Evolutionary conservation across 2,329 filamentous ascomycete species (phyloP).

Genomic region (Cryphonectria japonica): DNA sequence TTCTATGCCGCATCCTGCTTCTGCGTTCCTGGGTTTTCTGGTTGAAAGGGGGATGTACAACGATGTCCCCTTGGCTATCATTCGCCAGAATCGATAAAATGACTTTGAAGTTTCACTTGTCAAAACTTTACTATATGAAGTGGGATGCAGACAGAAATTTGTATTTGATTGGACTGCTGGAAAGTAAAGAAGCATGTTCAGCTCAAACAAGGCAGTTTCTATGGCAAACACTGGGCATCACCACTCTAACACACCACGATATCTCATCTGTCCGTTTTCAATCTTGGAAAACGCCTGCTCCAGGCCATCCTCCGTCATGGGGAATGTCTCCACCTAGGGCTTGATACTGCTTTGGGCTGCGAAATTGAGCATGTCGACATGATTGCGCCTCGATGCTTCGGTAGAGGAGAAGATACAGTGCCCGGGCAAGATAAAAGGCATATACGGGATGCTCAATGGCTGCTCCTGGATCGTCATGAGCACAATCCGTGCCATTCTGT

Average conservation of each 20-base stretch:
- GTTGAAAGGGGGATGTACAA: too few species aligned
- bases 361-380: constrained; percentile 28
- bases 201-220: neutral
- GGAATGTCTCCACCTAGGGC: constrained; percentile 30
- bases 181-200: too few species aligned
- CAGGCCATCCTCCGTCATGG: constrained; percentile 29
- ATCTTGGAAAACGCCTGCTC: constrained; percentile 27
- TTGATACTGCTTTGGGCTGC: constrained; percentile 28
- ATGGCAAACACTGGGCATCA: neutral
- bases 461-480: constrained; percentile 26
- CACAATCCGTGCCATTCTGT: constrained; percentile 23
- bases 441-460: constrained; percentile 25
- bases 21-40: neutral
- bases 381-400: constrained; percentile 30
- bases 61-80: too few species aligned
- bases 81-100: too few species aligned
- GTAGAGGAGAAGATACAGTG: constrained; percentile 28
- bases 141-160: too few species aligned
- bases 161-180: too few species aligned
- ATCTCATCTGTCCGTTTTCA: constrained; percentile 30
- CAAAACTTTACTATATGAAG: too few species aligned
- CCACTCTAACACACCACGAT: constrained; percentile 29
- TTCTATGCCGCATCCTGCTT: neutral
- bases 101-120: too few species aligned
- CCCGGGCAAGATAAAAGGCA: constrained; percentile 28